Conservation (phyloP, 2,329 filamentous ascomycete genomes). For the Pyricularia grisea region DNA sequence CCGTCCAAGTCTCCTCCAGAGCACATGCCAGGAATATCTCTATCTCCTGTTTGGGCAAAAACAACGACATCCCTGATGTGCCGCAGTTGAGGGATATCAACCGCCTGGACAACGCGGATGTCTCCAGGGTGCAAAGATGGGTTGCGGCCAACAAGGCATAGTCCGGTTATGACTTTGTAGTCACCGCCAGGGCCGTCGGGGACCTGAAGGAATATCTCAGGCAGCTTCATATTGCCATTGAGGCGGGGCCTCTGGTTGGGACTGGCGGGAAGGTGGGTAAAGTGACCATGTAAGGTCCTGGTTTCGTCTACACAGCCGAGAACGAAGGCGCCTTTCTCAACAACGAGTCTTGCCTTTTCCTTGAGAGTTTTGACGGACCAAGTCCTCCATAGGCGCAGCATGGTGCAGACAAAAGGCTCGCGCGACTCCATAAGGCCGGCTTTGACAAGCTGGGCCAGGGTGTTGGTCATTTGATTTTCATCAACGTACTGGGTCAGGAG, state of each 20-base stretch:
- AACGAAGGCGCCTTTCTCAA: constrained; percentile 78
- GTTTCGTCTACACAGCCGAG: constrained; percentile 88
- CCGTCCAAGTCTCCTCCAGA: constrained; percentile 94
- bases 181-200: constrained; percentile 42
- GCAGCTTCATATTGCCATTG: constrained; percentile 42
- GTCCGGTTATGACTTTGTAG: constrained; percentile 60
- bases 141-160: constrained; percentile 82
- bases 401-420: constrained; percentile 75
- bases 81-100: constrained; percentile 61
- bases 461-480: constrained; percentile 70
- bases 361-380: constrained; percentile 88
- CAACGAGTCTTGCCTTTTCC: constrained; percentile 78
- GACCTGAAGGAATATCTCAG: constrained; percentile 85
- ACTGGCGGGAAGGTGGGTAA: constrained; percentile 23
- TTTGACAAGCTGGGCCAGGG: constrained; percentile 64
- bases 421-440: constrained; percentile 65
- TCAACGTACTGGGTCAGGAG: constrained; percentile 72
- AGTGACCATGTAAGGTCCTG: constrained; percentile 62
- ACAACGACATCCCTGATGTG: constrained; percentile 83
- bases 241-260: constrained; percentile 11
- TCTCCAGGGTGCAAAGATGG: constrained; percentile 92
- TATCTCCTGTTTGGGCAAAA: constrained; percentile 46
- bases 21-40: constrained; percentile 83
- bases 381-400: constrained; percentile 75
- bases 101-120: constrained; percentile 75